Base-by-base conservation (phyloP, 768 basidiomycete species). In the Pleurotus ostreatus region DNA sequence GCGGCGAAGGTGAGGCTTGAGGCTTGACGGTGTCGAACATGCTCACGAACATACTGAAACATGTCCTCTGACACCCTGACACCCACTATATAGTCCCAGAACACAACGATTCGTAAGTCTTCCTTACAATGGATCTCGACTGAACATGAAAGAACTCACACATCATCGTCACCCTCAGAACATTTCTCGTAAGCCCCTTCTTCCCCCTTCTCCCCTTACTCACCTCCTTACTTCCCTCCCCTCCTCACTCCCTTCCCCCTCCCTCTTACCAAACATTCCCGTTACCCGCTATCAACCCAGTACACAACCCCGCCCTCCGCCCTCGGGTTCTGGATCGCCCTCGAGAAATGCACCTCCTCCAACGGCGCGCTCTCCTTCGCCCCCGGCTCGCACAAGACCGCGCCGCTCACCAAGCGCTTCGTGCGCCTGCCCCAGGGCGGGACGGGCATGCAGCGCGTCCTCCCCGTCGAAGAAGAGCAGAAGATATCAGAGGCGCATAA, bases 221-320 rank as follows among this genome's bases (percentile, higher is more conserved):
- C n/a, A n/a, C 11, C 30, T 11, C 30, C 11, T 34, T 8, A 8
- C 30, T 0, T 2, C 11, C 30, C 11, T 4, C 9, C 8, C 30
- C 30, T 30, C n/a, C n/a, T n/a, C n/a, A n/a, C n/a, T 9, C 30
- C 7, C 8, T 3, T 30, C 7, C 9, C 30, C 7, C 30, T 3
- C 7, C 30, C 30, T 20, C 20, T 20, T 2, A 20, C 20, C 20
- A 20, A 40, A 46, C 23, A 12, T 46, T 40, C 25, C 40, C 37
- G 16, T 46, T 30, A 16, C 25, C 40, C 37, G 16, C 46, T 30
- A 16, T 57, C 62, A 39, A 57, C 39, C 43, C 67, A 98, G 85
- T 98, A 96, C 71, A 97, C 95, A 7, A 77, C 89, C 40, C 97
- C 97, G 9, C 91, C 91, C 0, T 86, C 85, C 7, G 97, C 97